Percentiles rank a stretch among this genome's conserved stretches.
These are phyloP conservation scores for Podospora bellae-mahoneyi DNA, from an alignment of 495 filamentous ascomycete genomes.

Conservation along the genomic window DNA sequence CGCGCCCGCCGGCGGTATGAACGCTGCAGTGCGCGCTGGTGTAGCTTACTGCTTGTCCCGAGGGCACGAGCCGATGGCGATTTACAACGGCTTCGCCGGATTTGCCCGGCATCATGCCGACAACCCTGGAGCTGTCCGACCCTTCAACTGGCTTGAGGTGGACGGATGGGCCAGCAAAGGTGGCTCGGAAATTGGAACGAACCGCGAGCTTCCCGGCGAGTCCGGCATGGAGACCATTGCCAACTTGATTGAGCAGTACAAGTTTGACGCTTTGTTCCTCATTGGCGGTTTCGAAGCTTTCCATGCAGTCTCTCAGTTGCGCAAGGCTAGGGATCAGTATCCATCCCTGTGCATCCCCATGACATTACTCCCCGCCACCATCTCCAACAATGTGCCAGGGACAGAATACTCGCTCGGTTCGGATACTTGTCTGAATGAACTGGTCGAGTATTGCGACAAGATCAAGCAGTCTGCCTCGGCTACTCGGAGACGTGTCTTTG, in stretches of 20 bases:
- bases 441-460: constrained; percentile 93
- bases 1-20: constrained; percentile 98
- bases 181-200: constrained; percentile 96
- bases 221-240: constrained; percentile 83
- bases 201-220: constrained; percentile 82
- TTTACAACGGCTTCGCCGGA: constrained; percentile 97
- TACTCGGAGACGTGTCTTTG: constrained; percentile 87
- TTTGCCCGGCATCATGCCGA: constrained; percentile 87
- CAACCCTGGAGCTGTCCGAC: constrained; percentile 76
- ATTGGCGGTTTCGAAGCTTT: constrained; percentile 98
- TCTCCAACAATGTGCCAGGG: constrained; percentile 97
- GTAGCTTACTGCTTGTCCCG: constrained; percentile 95
- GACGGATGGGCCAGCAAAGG: constrained; percentile 95
- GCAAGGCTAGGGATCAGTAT: constrained; percentile 72
- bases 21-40: constrained; percentile 89
- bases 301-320: constrained; percentile 82
- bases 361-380: constrained; percentile 88
- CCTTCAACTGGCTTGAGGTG: constrained; percentile 87
- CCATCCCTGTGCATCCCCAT: constrained; percentile 90
- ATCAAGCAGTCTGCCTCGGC: constrained; percentile 96
- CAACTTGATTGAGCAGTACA: constrained; percentile 76
- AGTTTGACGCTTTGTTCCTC: constrained; percentile 87
- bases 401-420: constrained; percentile 96
- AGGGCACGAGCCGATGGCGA: constrained; percentile 84
- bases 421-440: constrained; percentile 96